Evolutionary conservation across 2,329 filamentous ascomycete genomes (phyloP).

Genomic region (Penicillium capsulatum): DNA sequence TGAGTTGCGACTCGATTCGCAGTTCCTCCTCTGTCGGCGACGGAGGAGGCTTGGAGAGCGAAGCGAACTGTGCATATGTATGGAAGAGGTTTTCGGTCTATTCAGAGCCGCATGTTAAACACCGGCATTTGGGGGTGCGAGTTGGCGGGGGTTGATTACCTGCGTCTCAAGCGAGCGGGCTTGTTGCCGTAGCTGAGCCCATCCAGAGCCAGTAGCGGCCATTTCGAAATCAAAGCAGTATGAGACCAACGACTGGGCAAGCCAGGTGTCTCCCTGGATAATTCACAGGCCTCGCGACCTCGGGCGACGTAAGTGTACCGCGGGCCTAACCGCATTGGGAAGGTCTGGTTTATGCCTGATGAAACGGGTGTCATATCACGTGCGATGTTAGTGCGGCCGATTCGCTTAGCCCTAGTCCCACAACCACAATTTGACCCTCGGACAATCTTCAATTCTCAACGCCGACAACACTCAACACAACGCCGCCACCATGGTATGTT

Average conservation of each 20-base stretch:
- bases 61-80: conserved; percentile 85
- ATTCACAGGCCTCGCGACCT: conserved; percentile 1
- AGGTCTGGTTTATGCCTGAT: conserved; percentile 8
- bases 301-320: conserved; percentile 15
- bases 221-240: conserved; percentile 34
- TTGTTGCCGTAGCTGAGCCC: conserved; percentile 92
- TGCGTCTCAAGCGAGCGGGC: conserved; percentile 84
- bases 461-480: conserved; percentile 43
- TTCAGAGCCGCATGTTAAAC: conserved; percentile 10
- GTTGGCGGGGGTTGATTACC: conserved; percentile 49
- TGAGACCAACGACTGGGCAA: not conserved
- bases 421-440: conserved; percentile 40
- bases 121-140: conserved; percentile 3
- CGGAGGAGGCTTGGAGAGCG: conserved; percentile 69
- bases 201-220: conserved; percentile 62
- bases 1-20: conserved; percentile 72
- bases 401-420: conserved; percentile 46
- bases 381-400: conserved; percentile 34
- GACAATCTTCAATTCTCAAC: conserved; percentile 42
- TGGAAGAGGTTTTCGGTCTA: conserved; percentile 72
- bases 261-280: conserved; percentile 11
- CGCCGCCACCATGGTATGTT: conserved; percentile 44
- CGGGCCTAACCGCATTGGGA: conserved; percentile 15
- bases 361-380: conserved; percentile 20
- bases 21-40: conserved; percentile 83